Percentiles rank a stretch among this genome's conserved stretches.
Evolutionary conservation across 257 asterid genomes (phyloP).

Genomic region (Plantago ovata): DNA sequence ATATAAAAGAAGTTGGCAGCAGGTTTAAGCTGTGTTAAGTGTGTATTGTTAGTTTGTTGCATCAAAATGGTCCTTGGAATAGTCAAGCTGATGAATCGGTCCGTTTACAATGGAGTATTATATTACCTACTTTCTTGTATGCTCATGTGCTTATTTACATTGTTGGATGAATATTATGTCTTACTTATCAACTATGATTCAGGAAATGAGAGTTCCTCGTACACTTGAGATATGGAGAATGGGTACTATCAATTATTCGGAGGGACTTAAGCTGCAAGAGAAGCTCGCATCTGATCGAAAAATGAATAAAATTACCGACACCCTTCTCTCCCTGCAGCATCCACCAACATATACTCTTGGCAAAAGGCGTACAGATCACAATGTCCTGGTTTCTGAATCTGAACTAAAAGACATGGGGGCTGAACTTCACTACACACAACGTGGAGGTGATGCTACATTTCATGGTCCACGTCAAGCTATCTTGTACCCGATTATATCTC

Average conservation of each 20-base stretch:
- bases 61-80: too few relatives aligned
- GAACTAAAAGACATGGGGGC: constrained; percentile 63
- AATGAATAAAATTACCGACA: constrained; percentile 39
- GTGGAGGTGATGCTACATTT: constrained; percentile 82
- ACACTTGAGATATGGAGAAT: constrained; percentile 56
- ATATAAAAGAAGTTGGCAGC: too few relatives aligned
- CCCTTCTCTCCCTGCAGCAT: constrained; percentile 59
- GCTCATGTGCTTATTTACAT: neutral
- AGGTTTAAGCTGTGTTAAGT: too few relatives aligned
- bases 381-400: constrained; percentile 46
- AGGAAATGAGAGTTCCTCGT: constrained; percentile 34
- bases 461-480: constrained; percentile 77
- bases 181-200: neutral
- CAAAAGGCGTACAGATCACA: constrained; percentile 58
- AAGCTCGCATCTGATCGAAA: constrained; percentile 47
- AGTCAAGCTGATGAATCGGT: too few relatives aligned
- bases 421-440: constrained; percentile 55
- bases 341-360: constrained; percentile 80
- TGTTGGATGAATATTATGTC: constrained; percentile 11
- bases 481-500: constrained; percentile 59
- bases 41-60: too few relatives aligned
- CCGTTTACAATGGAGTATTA: too few relatives aligned
- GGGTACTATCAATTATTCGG: constrained; percentile 50
- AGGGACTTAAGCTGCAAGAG: constrained; percentile 66
- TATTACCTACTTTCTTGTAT: too few relatives aligned